Conservation (phyloP, 345 rosid genomes). For the Syzygium jambos region DNA sequence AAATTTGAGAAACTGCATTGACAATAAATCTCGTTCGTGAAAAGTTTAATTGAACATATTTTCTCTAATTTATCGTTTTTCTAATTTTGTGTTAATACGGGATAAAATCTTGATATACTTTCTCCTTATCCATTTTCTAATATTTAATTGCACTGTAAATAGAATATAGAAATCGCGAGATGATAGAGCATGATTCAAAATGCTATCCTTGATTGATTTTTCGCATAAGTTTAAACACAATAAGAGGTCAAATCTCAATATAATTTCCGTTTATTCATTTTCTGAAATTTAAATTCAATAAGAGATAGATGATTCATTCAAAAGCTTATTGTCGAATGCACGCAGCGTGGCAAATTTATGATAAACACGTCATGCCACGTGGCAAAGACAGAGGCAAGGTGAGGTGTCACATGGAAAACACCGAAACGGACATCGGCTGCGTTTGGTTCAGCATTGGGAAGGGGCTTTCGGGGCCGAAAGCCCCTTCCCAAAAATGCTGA, state of each 20-base stretch:
- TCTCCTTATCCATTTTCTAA: neutral
- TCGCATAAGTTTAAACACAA: neutral
- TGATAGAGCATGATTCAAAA: rapidly evolving
- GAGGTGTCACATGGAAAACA: neutral
- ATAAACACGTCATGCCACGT: no score
- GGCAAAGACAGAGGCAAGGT: neutral
- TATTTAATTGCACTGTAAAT: no score
- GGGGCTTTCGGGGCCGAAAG: no score
- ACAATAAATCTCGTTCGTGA: neutral
- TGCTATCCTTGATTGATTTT: neutral
- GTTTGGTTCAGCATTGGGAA: no score
- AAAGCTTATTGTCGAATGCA: neutral
- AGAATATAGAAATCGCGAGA: neutral
- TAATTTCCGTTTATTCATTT: neutral
- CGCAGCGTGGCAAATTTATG: neutral
- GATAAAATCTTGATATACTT: neutral
- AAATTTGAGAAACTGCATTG: neutral
- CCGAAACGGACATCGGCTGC: rapidly evolving
- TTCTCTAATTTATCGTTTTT: neutral
- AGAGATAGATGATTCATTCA: neutral
- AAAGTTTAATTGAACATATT: neutral
- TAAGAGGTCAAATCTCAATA: neutral
- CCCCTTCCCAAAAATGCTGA: no score
- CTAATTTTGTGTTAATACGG: neutral
- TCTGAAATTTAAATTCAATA: neutral